Evolutionary conservation across 73 alveolate genomes (phyloP), one percentile per base, ranked within the genome.

Genomic region (Loxodes magnus): DNA sequence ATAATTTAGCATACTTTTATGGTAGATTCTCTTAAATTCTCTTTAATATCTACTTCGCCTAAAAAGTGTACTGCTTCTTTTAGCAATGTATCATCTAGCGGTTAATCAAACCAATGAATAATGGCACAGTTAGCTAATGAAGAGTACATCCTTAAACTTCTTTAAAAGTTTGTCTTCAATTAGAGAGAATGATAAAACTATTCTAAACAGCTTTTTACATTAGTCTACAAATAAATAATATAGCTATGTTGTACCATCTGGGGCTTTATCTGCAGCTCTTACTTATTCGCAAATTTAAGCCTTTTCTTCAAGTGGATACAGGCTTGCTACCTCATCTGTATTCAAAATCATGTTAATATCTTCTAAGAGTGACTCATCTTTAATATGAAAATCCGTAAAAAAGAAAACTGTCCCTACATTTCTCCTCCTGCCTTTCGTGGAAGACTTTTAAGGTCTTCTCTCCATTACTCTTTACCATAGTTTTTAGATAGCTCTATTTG

Each of bases 31-130:
- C 90, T 67, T 20, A 82, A 83, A 0, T 66, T 24, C 4, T 51
- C 79, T 17, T 77, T 94, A 88, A 90, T 82, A 48, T 87, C 98
- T 10, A 90, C 66, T 23, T 66, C 70, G 14, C 46, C 14, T 38
- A 52, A 31, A 81, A 82, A 95, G 53, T 94, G 84, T 67, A 72
- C 79, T 1, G 99, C 99, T 28, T 93, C 99, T 35, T 95, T 72
- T 15, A 79, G 96, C 19, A 95, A 58, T 10, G 99, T 99, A 46
- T 95, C 99, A 25, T 80, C 87, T 0, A 99, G 99, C 99, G 99
- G 93, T 64, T 90, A 97, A 50, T 94, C 71, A 82, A 93, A 95
- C 99, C 99, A 95, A 64, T 95, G 98, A 53, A 95, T 88, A 35
- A 98, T 93, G 53, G 97, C 79, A 73, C 99, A 93, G 62, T 95